Base-by-base conservation (phyloP, 2,329 filamentous ascomycete genomes). In the Aspergillus calidoustus region DNA sequence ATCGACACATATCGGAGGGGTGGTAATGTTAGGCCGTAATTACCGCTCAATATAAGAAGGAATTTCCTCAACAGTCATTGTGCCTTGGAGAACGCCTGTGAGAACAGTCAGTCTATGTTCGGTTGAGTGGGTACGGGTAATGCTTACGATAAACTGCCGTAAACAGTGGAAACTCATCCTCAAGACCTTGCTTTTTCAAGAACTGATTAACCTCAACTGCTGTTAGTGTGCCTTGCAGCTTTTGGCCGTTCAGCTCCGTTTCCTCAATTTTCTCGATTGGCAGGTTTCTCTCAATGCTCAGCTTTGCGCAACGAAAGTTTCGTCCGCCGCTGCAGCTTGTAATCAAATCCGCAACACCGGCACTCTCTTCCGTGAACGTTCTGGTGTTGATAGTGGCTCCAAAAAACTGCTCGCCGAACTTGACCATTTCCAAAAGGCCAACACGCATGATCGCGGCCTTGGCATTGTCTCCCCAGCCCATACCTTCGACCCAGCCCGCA, bases 401-500 rank as follows among this genome's bases (percentile, higher is more conserved):
- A 76, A 98, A 99, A 83, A 98, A 99, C 70, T 90, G 88, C 77
- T 93, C 92, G 67, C 94, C 94, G 69, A 99, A 99, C 74, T 91
- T 90, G 72, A 98, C 92, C 90, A 97, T 97, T 80, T 99, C 95
- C 70, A 97, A 85, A 50, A 99, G 87, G 7, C 95, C 95, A 22
- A 98, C 90, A 47, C 95, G 91, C 92, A 99, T 98, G 63, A 99
- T 89, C 50, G 95, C 95, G n/a, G 95, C 93, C 82, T 99, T 98
- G 68, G 94, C 94, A 70, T 98, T 99, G 82, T 98, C 93, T 72
- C 95, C 95, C 94, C 95, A 99, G 67, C 94, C 94, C 64, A 94
- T 87, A 41, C 95, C 95, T 67, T 97, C 92, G 49, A 98, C 93
- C 77, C 96, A 99, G 61, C 95, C 95, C 34, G 95, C 93, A 5